Percentiles rank a stretch among this genome's conserved stretches.
These are phyloP conservation scores for Galerina sulciceps DNA, from an alignment of 768 basidiomycete species.

Conservation along the genomic window DNA sequence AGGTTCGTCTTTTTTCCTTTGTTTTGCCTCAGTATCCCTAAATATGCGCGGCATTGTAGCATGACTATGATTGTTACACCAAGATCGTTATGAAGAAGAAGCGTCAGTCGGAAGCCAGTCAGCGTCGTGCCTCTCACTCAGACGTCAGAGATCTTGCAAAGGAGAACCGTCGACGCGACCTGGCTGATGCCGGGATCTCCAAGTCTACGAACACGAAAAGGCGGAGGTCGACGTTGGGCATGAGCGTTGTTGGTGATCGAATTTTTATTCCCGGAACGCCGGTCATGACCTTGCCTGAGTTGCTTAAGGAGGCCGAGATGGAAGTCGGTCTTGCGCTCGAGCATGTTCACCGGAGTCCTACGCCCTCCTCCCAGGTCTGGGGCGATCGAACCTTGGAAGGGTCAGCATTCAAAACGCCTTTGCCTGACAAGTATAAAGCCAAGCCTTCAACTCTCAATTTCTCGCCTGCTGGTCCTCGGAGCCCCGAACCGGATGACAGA, in stretches of 20 bases:
- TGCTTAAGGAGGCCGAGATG: constrained; percentile 62
- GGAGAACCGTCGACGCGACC: constrained; percentile 37
- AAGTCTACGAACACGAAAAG: constrained; percentile 29
- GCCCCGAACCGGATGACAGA: background rate
- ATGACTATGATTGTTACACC: constrained; percentile 86
- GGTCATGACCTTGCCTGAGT: constrained; percentile 53
- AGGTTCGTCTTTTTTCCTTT: constrained; percentile 51
- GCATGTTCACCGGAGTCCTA: constrained; percentile 2
- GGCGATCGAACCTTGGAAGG: background rate
- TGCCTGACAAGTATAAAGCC: constrained; percentile 9
- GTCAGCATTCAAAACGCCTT: constrained; percentile 31
- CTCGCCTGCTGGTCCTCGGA: background rate
- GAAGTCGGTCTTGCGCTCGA: constrained; percentile 38
- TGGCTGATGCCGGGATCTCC: constrained; percentile 33
- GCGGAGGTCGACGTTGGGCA: constrained; percentile 37
- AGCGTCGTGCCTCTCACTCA: constrained; percentile 35
- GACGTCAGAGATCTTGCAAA: constrained; percentile 36
- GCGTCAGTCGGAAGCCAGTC: constrained; percentile 16
- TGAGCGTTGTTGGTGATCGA: constrained; percentile 51
- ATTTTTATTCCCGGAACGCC: constrained; percentile 63
- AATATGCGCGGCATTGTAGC: constrained; percentile 44
- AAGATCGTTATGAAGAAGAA: constrained; percentile 37
- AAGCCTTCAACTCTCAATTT: background rate
- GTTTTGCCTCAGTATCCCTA: constrained; percentile 1
- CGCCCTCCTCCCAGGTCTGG: constrained; percentile 4